A percentile compares a stretch with the other conserved stretches of the same genome.
Conservation (phyloP, 169 alveolate species). For the Plasmodium gonderi region DNA sequence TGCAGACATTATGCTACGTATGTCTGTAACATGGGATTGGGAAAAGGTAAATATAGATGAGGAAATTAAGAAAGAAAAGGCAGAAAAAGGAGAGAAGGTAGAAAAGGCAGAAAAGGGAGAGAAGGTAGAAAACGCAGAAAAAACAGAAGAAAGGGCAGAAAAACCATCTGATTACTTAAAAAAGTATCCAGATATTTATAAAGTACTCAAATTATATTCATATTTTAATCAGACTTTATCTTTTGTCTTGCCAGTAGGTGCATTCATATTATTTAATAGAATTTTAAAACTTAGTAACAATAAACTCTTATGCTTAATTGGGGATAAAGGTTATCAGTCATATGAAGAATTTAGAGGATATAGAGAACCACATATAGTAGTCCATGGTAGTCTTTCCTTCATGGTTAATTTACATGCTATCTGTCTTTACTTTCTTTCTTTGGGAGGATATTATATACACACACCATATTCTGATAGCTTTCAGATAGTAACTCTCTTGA, state of each 20-base stretch:
- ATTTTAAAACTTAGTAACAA: constrained; percentile 78
- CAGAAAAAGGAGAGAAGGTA: neutral
- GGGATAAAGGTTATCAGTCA: constrained; percentile 89
- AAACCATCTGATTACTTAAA: constrained; percentile 75
- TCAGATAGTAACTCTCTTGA: constrained; percentile 82
- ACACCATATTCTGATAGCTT: constrained; percentile 88
- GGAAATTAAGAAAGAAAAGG: constrained; percentile 37
- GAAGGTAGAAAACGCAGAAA: neutral
- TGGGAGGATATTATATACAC: constrained; percentile 86
- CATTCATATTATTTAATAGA: constrained; percentile 81
- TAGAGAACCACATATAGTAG: constrained; percentile 88
- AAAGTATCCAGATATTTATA: constrained; percentile 72
- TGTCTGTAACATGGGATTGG: constrained; percentile 89
- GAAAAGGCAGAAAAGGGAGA: neutral
- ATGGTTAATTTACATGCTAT: constrained; percentile 89
- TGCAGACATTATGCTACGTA: constrained; percentile 90
- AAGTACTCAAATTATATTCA: constrained; percentile 78
- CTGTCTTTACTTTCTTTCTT: constrained; percentile 79
- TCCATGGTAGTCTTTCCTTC: constrained; percentile 89
- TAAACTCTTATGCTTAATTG: constrained; percentile 83
- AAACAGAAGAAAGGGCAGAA: neutral
- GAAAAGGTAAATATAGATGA: constrained; percentile 53
- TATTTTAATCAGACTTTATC: constrained; percentile 78
- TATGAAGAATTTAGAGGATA: constrained; percentile 84
- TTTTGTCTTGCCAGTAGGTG: constrained; percentile 87